Conservation (phyloP, 1,284 basidiomycete genomes). For the Pseudozyma flocculosa region DNA sequence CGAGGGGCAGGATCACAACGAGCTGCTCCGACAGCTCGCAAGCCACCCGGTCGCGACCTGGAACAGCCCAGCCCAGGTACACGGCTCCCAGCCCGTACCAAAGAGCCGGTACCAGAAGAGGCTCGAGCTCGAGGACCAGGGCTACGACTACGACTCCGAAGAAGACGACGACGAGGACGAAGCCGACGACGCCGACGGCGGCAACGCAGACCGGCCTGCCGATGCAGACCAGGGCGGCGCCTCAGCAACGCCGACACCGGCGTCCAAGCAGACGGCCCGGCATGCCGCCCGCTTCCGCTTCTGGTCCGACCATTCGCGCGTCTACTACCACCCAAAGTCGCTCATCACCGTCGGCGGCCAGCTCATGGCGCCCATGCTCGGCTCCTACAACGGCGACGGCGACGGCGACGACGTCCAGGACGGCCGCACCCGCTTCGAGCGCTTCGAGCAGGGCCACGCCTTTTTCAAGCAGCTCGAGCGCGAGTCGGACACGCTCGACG, state of each 20-base stretch:
- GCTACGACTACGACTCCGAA: conserved; percentile 20
- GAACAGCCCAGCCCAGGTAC: background rate
- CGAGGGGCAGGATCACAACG: background rate
- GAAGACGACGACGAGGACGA: conserved; percentile 16
- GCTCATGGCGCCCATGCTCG: conserved; percentile 31
- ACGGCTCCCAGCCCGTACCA: conserved; percentile 1
- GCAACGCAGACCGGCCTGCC: no score
- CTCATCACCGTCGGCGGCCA: conserved; percentile 39
- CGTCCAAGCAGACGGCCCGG: no score
- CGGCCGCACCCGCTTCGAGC: conserved; percentile 26
- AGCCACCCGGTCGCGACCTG: background rate
- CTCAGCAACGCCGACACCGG: no score
- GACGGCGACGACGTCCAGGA: conserved; percentile 6
- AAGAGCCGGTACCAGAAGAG: conserved; percentile 27
- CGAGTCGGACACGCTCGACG: conserved; percentile 42
- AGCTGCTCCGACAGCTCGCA: background rate
- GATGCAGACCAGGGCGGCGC: no score
- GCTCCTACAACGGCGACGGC: conserved; percentile 19
- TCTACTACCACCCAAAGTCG: conserved; percentile 42
- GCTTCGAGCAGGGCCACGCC: conserved; percentile 32
- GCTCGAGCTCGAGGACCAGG: conserved; percentile 33
- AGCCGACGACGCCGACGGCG: conserved; percentile 7
- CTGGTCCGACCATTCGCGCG: conserved; percentile 51
- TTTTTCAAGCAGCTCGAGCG: conserved; percentile 35
- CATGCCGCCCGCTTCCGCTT: conserved; percentile 16